phyloP scores from a whole-genome alignment of 495 filamentous ascomycete species.

The Penicillium paxilli region DNA sequence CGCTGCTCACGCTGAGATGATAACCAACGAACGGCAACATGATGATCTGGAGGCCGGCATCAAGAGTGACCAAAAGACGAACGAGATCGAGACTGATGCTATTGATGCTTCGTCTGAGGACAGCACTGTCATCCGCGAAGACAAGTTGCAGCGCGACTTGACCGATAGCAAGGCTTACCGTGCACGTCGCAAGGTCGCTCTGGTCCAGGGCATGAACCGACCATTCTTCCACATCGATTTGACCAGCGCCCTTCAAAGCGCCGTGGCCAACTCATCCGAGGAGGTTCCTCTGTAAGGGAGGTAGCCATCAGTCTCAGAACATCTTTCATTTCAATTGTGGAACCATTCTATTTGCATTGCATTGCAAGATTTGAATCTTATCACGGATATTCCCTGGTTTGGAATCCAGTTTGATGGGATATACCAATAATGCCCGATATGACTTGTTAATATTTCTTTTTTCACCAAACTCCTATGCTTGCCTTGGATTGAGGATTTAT shows the following conservation, averaged over 20 bases:
- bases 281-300: slow-evolving; percentile 18
- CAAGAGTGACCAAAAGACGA: slow-evolving; percentile 28
- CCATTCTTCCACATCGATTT: slow-evolving; percentile 96
- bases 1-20: slow-evolving; percentile 58
- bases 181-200: slow-evolving; percentile 51
- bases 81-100: slow-evolving; percentile 30
- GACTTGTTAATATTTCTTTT: slow-evolving; percentile 22
- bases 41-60: slow-evolving; percentile 42
- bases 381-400: slow-evolving; percentile 24
- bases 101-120: slow-evolving; percentile 31
- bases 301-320: not conserved
- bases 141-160: slow-evolving; percentile 48
- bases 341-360: slow-evolving; percentile 4
- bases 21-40: slow-evolving; percentile 58
- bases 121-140: slow-evolving; percentile 32
- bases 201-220: slow-evolving; percentile 81
- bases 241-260: slow-evolving; percentile 87
- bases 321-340: not conserved
- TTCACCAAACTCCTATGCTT: not conserved
- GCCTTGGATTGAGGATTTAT: not conserved
- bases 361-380: slow-evolving; percentile 14
- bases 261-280: slow-evolving; percentile 65
- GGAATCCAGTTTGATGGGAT: slow-evolving; percentile 22
- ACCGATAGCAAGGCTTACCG: slow-evolving; percentile 47
- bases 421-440: slow-evolving; percentile 21